phyloP scores from a whole-genome alignment of 257 asterid genomes.

The Petrea volubilis region DNA sequence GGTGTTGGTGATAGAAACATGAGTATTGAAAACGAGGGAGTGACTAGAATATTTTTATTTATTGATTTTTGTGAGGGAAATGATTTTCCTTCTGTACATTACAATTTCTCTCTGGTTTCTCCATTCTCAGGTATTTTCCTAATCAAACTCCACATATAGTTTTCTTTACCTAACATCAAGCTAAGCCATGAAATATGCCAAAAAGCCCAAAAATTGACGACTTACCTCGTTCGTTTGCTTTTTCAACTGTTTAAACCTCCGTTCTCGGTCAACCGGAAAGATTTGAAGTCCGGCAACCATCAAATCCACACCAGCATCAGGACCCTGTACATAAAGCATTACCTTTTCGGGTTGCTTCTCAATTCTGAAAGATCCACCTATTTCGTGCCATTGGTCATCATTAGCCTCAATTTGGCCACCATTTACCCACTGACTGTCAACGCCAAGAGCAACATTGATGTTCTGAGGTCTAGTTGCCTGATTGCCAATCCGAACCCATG shows the following conservation, averaged over 20 bases:
- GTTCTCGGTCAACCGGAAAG: conserved; percentile 66
- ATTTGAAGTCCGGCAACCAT: conserved; percentile 91
- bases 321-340: conserved; percentile 84
- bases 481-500: conserved; percentile 72
- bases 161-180: background rate
- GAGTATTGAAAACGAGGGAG: no score
- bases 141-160: no score
- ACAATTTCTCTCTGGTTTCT: no score
- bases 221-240: conserved; percentile 67
- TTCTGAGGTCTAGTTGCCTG: conserved; percentile 54
- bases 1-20: no score
- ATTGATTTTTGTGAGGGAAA: no score
- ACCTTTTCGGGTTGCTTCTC: conserved; percentile 73
- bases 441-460: conserved; percentile 63
- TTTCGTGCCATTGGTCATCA: conserved; percentile 80
- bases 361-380: conserved; percentile 83
- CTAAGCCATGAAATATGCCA: conserved; percentile 2
- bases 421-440: conserved; percentile 78
- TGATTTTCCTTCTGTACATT: no score
- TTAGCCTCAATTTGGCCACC: conserved; percentile 72
- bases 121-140: no score
- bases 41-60: no score
- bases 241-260: conserved; percentile 61
- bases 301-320: conserved; percentile 79
- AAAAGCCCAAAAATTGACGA: conserved; percentile 1